Conservation (phyloP, 2,329 filamentous ascomycete species). For the Tetracladium maxilliforme region DNA sequence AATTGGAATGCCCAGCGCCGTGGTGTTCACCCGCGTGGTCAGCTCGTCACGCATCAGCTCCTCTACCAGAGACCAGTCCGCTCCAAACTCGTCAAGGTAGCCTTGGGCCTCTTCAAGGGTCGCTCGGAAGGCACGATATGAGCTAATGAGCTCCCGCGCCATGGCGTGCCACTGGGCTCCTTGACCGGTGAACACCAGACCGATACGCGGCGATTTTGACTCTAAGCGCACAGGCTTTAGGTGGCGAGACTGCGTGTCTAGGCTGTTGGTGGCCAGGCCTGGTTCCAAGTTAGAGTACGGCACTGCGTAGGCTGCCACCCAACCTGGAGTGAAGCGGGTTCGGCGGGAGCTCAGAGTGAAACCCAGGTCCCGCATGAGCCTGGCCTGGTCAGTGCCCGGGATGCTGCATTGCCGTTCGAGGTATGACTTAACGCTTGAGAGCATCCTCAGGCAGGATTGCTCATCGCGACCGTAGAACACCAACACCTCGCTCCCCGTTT, state of each 20-base stretch:
- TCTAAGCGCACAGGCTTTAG: slow-evolving; percentile 4
- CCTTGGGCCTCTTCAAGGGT: slow-evolving; percentile 8
- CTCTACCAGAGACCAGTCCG: slow-evolving; percentile 1
- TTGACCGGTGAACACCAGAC: slow-evolving; percentile 19
- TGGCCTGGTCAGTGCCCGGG: no score
- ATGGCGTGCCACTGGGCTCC: slow-evolving; percentile 21
- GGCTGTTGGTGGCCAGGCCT: background rate
- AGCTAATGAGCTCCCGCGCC: slow-evolving; percentile 17
- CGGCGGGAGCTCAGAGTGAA: background rate
- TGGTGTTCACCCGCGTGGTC: slow-evolving; percentile 1
- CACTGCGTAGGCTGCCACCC: no score
- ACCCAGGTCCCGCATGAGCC: background rate
- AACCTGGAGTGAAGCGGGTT: background rate
- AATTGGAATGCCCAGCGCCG: background rate
- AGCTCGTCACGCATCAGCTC: slow-evolving; percentile 1
- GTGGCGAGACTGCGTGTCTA: background rate
- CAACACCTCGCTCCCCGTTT: no score
- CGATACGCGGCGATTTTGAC: slow-evolving; percentile 5
- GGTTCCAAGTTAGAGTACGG: background rate
- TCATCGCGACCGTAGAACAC: no score
- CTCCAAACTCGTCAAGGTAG: slow-evolving; percentile 15
- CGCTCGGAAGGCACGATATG: slow-evolving; percentile 2
- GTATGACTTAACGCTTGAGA: no score
- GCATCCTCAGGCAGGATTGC: no score
- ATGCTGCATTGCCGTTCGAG: no score